Percentiles rank a stretch among this genome's conserved stretches.
phyloP scores from a whole-genome alignment of 2,329 filamentous ascomycete genomes.

The Alternaria longipes region DNA sequence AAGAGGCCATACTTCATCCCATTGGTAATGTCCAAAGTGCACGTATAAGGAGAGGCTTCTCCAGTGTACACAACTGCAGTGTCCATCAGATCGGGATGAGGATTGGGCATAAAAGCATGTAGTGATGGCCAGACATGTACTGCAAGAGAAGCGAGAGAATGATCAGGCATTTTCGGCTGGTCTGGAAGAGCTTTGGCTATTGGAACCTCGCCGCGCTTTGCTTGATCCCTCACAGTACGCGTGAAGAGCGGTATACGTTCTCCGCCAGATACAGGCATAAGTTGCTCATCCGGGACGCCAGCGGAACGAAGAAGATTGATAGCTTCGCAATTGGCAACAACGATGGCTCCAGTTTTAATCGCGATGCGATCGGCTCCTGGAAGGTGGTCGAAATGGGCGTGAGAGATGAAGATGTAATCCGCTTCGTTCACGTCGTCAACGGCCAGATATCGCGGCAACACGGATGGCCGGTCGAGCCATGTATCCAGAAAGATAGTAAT shows the following conservation, averaged over 20 bases:
- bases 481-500: conserved; percentile 16
- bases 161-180: neutral
- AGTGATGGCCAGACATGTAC: conserved; percentile 14
- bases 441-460: neutral
- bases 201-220: neutral
- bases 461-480: conserved; percentile 12
- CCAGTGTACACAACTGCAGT: conserved; percentile 5
- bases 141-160: neutral
- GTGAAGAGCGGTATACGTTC: conserved; percentile 19
- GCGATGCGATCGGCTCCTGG: conserved; percentile 17
- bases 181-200: neutral
- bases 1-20: conserved; percentile 14
- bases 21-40: conserved; percentile 12
- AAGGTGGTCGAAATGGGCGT: conserved; percentile 18
- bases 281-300: conserved; percentile 12
- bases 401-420: conserved; percentile 19
- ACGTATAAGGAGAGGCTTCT: conserved; percentile 4
- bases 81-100: conserved; percentile 5
- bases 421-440: conserved; percentile 11
- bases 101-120: conserved; percentile 6
- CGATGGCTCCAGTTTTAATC: conserved; percentile 10
- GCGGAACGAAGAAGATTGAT: conserved; percentile 8
- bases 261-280: conserved; percentile 10
- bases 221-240: neutral
- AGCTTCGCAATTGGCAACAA: conserved; percentile 13